Evolutionary conservation across 805 yeast species (phyloP), one percentile per base, ranked within the genome.

Genomic region (Candida sphagnicola): DNA sequence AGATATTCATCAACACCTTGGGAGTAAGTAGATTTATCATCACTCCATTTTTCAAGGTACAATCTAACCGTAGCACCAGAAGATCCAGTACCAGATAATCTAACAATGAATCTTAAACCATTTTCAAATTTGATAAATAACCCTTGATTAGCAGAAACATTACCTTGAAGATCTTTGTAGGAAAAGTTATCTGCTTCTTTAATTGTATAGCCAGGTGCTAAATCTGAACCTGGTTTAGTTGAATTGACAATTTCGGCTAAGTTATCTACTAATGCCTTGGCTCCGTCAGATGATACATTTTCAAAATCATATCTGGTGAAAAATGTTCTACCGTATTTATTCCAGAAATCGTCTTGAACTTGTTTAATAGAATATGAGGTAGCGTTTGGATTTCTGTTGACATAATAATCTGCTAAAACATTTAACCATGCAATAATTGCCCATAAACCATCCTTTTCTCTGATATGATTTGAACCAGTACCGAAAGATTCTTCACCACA

Each of bases 401-500:
- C 49, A 53, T 80, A 79, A 59, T 84, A 89, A 33, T 82, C 87
- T 17, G 97, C 98, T 55, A 91, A 74, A 39, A 91, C 88, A 56
- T 93, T 93, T 57, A 93, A 77, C 99, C 99, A 91, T 4, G 98
- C 98, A 45, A 88, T 77, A 54, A 91, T 79, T 26, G 98, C 98
- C 99, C 99, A 91, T 44, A 91, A 65, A 44, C 99, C 99, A 65
- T 91, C 99, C 64, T 91, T 91, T 64, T 91, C 99, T 61, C 99
- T 84, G 48, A 93, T 85, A 59, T 91, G 99, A 67, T 91, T 85
- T 14, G 97, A 89, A 32, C 99, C 99, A 19, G 99, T 91, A 56
- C 99, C 99, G 54, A 91, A 91, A 21, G 95, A 84, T 68, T 91
- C 99, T 66, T 91, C 99, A 52, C 99, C 99, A 67, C 99, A 91